phyloP scores from a whole-genome alignment of 2,329 filamentous ascomycete genomes.

The Tolypocladium inflatum region DNA sequence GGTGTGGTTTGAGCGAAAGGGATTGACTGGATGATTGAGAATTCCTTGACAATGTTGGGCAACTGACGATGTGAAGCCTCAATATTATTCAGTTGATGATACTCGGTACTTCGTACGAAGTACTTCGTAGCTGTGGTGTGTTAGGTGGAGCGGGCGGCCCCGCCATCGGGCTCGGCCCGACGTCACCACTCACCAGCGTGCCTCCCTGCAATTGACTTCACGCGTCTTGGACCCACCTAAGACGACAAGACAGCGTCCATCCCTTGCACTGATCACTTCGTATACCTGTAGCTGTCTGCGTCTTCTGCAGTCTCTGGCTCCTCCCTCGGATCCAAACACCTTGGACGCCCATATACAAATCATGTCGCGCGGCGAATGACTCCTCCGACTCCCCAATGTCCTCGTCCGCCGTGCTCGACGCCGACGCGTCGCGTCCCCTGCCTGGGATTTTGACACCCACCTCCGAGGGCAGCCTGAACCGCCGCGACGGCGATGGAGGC shows the following conservation, averaged over 20 bases:
- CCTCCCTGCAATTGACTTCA: neutral
- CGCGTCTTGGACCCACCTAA: neutral
- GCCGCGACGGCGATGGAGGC: constrained; percentile 16
- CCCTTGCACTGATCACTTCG: neutral
- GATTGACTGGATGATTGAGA: too few species aligned
- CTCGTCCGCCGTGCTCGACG: constrained; percentile 20
- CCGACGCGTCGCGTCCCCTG: constrained; percentile 41
- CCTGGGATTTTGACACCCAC: constrained; percentile 31
- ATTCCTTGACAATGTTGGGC: too few species aligned
- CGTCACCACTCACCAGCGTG: neutral
- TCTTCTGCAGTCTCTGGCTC: neutral
- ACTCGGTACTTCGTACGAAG: too few species aligned
- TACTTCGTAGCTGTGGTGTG: neutral
- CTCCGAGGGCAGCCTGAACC: constrained; percentile 28
- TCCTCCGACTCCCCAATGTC: constrained; percentile 17
- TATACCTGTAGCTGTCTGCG: neutral
- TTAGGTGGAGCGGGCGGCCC: neutral
- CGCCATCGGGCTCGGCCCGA: neutral
- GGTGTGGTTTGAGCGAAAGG: too few species aligned
- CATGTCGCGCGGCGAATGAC: constrained; percentile 4
- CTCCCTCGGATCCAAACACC: neutral
- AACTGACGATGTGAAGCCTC: too few species aligned
- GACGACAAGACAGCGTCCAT: neutral
- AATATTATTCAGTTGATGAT: too few species aligned
- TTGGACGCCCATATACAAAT: neutral